These are phyloP conservation scores for Fagopyrum tataricum DNA, from an alignment of 148 eudicot species.

Conservation along the genomic window DNA sequence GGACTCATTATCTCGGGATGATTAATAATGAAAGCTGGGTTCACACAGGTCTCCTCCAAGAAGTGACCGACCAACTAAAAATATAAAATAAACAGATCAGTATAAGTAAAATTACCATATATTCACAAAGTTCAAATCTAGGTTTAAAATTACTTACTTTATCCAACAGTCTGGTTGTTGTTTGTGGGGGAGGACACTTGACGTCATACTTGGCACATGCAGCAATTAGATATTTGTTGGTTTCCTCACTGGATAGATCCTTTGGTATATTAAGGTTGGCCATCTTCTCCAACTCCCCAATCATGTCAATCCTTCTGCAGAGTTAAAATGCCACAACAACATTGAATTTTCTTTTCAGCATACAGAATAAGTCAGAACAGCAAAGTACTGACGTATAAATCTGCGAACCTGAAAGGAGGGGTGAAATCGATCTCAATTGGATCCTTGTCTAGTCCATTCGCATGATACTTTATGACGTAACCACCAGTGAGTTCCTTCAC, in stretches of 20 bases:
- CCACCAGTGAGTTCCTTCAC: conserved; percentile 93
- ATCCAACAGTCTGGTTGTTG: conserved; percentile 78
- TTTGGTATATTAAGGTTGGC: conserved; percentile 78
- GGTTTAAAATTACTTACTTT: conserved; percentile 36
- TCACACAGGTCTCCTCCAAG: conserved; percentile 83
- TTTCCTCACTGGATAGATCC: conserved; percentile 67
- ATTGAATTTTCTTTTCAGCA: neutral
- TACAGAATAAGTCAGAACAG: neutral
- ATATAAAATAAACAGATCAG: conserved; percentile 2
- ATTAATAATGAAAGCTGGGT: conserved; percentile 79
- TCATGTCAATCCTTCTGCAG: conserved; percentile 87
- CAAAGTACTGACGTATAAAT: neutral
- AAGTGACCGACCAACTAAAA: conserved; percentile 93
- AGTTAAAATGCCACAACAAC: neutral
- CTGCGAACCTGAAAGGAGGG: conserved; percentile 82
- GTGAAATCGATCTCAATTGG: conserved; percentile 94
- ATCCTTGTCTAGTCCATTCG: conserved; percentile 73
- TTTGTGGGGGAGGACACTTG: conserved; percentile 89
- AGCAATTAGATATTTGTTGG: conserved; percentile 59
- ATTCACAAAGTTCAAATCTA: neutral
- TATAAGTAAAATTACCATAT: neutral
- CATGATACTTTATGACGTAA: conserved; percentile 68
- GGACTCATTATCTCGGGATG: conserved; percentile 99
- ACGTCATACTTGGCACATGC: conserved; percentile 69
- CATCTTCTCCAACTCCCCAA: conserved; percentile 74